Conservation (phyloP, 106 monocot genomes). For the Phalaenopsis equestris region DNA sequence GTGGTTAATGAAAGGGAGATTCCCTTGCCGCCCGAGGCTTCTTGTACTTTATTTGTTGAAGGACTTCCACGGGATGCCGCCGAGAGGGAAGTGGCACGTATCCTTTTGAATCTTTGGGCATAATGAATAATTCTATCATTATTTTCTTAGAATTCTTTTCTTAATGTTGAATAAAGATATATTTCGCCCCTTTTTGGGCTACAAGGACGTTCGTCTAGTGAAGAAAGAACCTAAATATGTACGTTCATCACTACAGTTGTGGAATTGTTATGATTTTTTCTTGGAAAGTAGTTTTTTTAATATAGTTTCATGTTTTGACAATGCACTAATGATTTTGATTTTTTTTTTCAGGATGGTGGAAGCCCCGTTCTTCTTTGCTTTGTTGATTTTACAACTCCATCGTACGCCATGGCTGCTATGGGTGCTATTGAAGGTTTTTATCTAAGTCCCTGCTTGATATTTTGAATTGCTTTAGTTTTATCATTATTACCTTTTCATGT, state of each 20-base stretch:
- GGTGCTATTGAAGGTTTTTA: constrained; percentile 42
- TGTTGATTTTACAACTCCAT: constrained; percentile 43
- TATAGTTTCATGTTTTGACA: background rate
- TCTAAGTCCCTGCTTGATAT: background rate
- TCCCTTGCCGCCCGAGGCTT: constrained; percentile 31
- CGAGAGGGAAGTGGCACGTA: constrained; percentile 36
- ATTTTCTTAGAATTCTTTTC: constrained; percentile 6
- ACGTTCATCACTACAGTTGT: constrained; percentile 3
- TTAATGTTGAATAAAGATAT: constrained; percentile 34
- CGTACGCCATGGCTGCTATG: constrained; percentile 39
- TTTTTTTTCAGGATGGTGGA: constrained; percentile 36
- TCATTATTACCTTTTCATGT: background rate
- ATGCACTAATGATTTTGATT: constrained; percentile 1
- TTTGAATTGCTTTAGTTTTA: background rate
- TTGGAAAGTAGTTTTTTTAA: background rate
- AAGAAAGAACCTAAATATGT: constrained; percentile 50
- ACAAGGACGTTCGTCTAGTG: constrained; percentile 47
- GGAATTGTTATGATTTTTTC: background rate
- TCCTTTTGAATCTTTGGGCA: constrained; percentile 10
- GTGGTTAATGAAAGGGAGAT: constrained; percentile 4
- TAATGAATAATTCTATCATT: background rate
- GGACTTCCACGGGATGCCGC: constrained; percentile 30
- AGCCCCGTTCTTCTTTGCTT: constrained; percentile 50
- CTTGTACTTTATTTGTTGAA: constrained; percentile 33
- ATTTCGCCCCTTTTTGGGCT: constrained; percentile 60